Percentiles rank a stretch among this genome's conserved stretches.
These are phyloP conservation scores for Fusarium pseudonygamai DNA, from an alignment of 2,329 filamentous ascomycete species.

Conservation along the genomic window DNA sequence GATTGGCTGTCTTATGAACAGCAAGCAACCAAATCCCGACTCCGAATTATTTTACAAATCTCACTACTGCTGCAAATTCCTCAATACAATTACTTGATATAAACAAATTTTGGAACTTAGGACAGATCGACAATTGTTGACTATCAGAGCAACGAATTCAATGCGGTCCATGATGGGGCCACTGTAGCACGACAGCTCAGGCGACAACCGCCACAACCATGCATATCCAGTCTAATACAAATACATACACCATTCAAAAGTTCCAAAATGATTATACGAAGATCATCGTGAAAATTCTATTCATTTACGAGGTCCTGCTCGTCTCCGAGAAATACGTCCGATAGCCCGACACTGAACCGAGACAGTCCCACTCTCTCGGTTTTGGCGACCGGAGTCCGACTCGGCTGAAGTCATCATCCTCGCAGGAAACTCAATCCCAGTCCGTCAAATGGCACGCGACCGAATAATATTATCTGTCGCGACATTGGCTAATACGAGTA, in stretches of 20 bases:
- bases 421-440: neutral
- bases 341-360: neutral
- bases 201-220: neutral
- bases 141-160: neutral
- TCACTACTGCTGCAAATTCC: too few species aligned
- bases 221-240: neutral
- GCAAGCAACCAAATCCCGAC: neutral
- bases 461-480: neutral
- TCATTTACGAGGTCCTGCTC: neutral
- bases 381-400: neutral
- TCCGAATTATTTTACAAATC: neutral
- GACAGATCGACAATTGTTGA: too few species aligned
- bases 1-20: neutral
- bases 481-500: neutral
- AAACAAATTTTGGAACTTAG: too few species aligned
- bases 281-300: neutral
- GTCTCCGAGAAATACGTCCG: neutral
- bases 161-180: neutral
- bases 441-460: neutral
- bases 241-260: rapidly evolving
- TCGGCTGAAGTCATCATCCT: neutral
- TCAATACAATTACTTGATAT: too few species aligned
- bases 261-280: too few species aligned
- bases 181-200: neutral
- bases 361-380: constrained; percentile 20